Percentiles rank a stretch among this genome's conserved stretches.
These are phyloP conservation scores for Fusarium camptoceras DNA, from an alignment of 2,329 filamentous ascomycete species.

Conservation along the genomic window DNA sequence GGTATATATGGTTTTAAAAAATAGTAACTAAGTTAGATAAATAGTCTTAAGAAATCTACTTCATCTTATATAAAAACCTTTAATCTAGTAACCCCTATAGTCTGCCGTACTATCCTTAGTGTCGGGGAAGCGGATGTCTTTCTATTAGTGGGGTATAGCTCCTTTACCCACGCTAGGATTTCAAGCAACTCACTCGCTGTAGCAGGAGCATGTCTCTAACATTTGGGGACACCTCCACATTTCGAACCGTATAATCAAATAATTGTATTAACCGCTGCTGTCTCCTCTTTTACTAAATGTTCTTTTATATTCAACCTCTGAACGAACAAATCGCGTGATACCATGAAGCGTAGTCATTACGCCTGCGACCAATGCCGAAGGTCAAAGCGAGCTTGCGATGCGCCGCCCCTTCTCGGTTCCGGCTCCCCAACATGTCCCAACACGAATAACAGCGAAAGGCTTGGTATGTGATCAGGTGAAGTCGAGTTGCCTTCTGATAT, in stretches of 20 bases:
- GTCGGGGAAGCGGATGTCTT: constrained; percentile 14
- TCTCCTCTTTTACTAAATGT: not conserved
- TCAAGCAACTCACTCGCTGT: not conserved
- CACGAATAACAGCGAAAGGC: constrained; percentile 13
- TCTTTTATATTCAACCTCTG: not conserved
- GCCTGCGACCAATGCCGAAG: constrained; percentile 44
- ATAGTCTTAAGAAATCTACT: no score
- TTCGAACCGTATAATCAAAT: not conserved
- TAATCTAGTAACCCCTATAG: no score
- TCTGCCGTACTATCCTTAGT: no score
- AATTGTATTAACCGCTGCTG: not conserved
- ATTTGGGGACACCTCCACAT: not conserved
- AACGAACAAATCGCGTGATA: not conserved
- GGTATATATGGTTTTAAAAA: no score
- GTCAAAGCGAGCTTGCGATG: constrained; percentile 44
- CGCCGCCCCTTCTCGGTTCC: constrained; percentile 29
- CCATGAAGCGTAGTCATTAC: constrained; percentile 43
- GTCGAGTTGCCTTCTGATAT: not conserved
- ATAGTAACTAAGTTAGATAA: no score
- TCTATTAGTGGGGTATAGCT: not conserved
- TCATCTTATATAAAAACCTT: no score
- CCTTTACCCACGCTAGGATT: not conserved
- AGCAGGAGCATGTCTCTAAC: not conserved
- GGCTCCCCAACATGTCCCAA: constrained; percentile 1
- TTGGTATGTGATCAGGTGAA: constrained; percentile 23